Evolutionary conservation across 1,139 yeast species (phyloP).

Genomic region (Hemisphaericaspora subhashii): DNA sequence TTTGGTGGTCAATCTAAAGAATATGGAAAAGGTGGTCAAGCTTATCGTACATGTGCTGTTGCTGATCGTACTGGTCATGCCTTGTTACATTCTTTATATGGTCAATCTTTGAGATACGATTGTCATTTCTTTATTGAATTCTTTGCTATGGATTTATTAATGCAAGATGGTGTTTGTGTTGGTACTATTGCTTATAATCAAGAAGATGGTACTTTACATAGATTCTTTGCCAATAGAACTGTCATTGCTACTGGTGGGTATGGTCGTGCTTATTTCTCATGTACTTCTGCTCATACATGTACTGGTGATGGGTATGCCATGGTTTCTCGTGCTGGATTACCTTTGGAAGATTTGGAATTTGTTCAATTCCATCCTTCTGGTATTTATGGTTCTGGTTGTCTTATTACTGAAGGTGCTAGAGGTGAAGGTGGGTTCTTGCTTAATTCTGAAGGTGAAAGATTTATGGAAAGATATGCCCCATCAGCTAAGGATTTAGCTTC

Average conservation of each 20-base stretch:
- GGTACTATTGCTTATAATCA: constrained; percentile 98
- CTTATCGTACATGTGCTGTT: constrained; percentile 98
- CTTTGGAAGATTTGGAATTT: constrained; percentile 95
- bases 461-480: constrained; percentile 99
- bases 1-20: constrained; percentile 98
- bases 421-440: constrained; percentile 99
- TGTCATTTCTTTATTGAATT: constrained; percentile 97
- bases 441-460: constrained; percentile 97
- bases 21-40: constrained; percentile 98
- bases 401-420: constrained; percentile 98
- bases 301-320: constrained; percentile 99
- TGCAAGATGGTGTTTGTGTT: constrained; percentile 94
- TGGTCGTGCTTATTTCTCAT: constrained; percentile 97
- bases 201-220: constrained; percentile 97
- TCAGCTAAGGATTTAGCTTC: constrained; percentile 98
- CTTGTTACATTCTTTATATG: constrained; percentile 89
- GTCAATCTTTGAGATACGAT: constrained; percentile 95
- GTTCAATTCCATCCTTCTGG: constrained; percentile 99
- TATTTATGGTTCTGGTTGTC: constrained; percentile 97
- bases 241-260: constrained; percentile 98
- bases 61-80: constrained; percentile 99
- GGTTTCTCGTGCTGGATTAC: constrained; percentile 98
- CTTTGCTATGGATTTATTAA: constrained; percentile 91
- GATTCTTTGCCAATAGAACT: constrained; percentile 96
- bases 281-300: constrained; percentile 99